phyloP scores from a whole-genome alignment of 75 land plant species.

The Azolla pinnata region DNA sequence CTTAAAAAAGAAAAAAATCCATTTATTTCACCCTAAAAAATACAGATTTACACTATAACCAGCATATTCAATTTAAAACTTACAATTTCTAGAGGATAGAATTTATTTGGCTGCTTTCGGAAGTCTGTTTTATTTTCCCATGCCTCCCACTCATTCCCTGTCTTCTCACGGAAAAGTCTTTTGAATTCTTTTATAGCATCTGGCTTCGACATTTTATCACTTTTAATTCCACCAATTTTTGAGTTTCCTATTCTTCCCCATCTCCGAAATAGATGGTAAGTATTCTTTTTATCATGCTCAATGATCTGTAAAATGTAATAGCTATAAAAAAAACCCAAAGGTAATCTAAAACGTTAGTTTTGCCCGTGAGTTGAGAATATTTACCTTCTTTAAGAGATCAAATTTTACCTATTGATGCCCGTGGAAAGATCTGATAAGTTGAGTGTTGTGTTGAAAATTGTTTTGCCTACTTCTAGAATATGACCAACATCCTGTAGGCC shows the following conservation, averaged over 20 bases:
- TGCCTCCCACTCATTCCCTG: constrained; percentile 84
- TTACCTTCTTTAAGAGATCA: background rate
- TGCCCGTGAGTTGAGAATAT: background rate
- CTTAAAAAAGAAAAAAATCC: too few relatives aligned
- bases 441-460: constrained; percentile 78
- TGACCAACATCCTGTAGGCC: constrained; percentile 90
- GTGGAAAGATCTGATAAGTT: constrained; percentile 84
- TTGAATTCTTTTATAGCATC: constrained; percentile 76
- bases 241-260: constrained; percentile 95
- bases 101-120: constrained; percentile 75
- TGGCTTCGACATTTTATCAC: constrained; percentile 64
- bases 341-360: constrained; percentile 1
- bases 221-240: constrained; percentile 68
- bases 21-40: too few relatives aligned
- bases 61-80: background rate
- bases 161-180: constrained; percentile 77
- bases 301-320: constrained; percentile 92
- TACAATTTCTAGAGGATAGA: constrained; percentile 93
- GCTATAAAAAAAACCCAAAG: constrained; percentile 31
- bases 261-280: constrained; percentile 77
- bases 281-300: constrained; percentile 61
- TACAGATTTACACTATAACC: too few relatives aligned
- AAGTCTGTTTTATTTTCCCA: constrained; percentile 63
- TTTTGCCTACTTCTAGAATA: constrained; percentile 69
- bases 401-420: constrained; percentile 77